Evolutionary conservation across 2,329 filamentous ascomycete genomes (phyloP), one percentile per base, ranked within the genome.

Genomic region (Pseudogymnoascus verrucosus): DNA sequence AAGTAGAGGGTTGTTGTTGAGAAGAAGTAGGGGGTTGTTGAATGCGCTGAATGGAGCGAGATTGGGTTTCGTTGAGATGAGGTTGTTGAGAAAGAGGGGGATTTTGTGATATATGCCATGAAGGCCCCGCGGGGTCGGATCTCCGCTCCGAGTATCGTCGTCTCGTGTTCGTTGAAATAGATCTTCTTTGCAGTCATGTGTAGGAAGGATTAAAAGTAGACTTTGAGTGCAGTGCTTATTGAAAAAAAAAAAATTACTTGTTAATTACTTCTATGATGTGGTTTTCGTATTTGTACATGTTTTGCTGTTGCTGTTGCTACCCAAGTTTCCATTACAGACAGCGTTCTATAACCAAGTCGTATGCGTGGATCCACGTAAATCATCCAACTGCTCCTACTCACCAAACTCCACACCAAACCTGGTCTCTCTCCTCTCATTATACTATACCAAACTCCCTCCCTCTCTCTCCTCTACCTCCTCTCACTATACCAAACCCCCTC

Each of bases 11-110:
- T 36, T 23, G 57, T 28, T 54, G 44, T 8, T 16, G 23, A 11
- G 74, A 73, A 74, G 26, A 70, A 78, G 66, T 81, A 73, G 37
- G 34, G 16, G 28, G 16, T 47, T 60, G 57, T 28, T 51, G 44
- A 51, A 28, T 51, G 3, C 14, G 14, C 14, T 16, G 23, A 16
- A 28, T 6, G 23, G 8, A 31, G 44, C 2, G 14, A 54, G 23
- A 14, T 28, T 28, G 23, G 23, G 44, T 5, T 54, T 54, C 44
- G 44, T 31, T 54, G 44, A 54, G 44, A 28, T 54, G 44, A 26
- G 23, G 44, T 54, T 54, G 44, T 54, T 54, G 44, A 54, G 23
- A 3, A 8, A 4, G 7, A n/a, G 14, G 7, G 23, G 14, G 44
- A 11, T 5, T 16, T 31, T 54, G 44, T 54, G 44, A 54, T 54